These are phyloP conservation scores for Bruguiera gymnorhiza DNA, from an alignment of 345 rosid species.

Conservation along the genomic window DNA sequence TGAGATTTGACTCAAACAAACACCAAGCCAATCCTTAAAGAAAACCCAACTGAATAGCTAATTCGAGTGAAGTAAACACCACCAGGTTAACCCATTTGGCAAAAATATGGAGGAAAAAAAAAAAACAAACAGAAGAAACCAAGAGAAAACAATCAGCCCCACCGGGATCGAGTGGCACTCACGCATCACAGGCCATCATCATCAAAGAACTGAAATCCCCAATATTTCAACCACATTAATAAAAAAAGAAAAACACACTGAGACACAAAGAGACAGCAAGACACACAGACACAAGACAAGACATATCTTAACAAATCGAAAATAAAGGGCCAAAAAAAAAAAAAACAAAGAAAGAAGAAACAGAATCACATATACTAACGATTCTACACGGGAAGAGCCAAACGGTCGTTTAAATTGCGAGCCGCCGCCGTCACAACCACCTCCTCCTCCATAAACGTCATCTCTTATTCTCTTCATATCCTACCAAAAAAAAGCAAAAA, in stretches of 20 bases:
- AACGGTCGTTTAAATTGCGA: conserved; percentile 79
- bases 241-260: neutral
- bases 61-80: neutral
- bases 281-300: too few species aligned
- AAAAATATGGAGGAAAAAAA: neutral
- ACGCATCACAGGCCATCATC: neutral
- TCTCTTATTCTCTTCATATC: conserved; percentile 74
- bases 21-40: too few species aligned
- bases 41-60: neutral
- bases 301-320: too few species aligned
- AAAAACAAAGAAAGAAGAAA: too few species aligned
- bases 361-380: conserved; percentile 44
- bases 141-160: neutral
- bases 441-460: conserved; percentile 32
- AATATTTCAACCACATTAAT: neutral
- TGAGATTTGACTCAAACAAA: too few species aligned
- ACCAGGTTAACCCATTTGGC: neutral
- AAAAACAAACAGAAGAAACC: neutral
- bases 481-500: neutral
- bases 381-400: conserved; percentile 67
- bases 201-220: neutral
- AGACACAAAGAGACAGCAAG: too few species aligned
- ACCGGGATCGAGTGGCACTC: conserved; percentile 4
- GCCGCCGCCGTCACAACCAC: conserved; percentile 11
- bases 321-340: too few species aligned